Conservation (phyloP, 441 rosid species). For the Eruca vesicaria region DNA sequence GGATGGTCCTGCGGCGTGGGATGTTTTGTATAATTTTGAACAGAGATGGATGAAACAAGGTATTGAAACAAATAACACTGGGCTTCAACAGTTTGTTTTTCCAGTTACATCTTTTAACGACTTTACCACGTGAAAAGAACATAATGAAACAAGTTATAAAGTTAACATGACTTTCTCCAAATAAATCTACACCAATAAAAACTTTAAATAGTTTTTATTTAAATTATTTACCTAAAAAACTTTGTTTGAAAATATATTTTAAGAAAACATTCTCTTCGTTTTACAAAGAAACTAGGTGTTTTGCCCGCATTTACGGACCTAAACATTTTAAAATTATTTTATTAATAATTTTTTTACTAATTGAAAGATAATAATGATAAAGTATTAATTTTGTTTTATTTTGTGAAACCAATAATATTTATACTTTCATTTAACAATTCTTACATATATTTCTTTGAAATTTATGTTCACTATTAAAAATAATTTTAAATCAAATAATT, state of each 20-base stretch:
- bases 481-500: no score
- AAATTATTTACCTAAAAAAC: background rate
- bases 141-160: background rate
- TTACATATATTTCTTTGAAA: no score
- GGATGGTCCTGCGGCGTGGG: constrained; percentile 74
- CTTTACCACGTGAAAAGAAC: background rate
- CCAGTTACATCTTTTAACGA: background rate
- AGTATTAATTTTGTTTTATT: no score
- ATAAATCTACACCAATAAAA: background rate
- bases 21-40: constrained; percentile 59
- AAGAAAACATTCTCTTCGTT: background rate
- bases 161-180: background rate
- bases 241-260: background rate
- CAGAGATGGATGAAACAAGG: constrained; percentile 68
- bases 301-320: no score
- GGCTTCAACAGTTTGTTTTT: background rate
- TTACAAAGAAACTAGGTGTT: no score
- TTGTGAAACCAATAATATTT: no score
- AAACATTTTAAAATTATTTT: no score
- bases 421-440: no score
- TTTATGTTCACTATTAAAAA: no score
- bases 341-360: no score
- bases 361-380: no score
- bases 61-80: background rate
- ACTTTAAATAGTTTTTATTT: background rate